Conservation (phyloP, 1,139 yeast genomes). For the Debaryomyces udenii region DNA sequence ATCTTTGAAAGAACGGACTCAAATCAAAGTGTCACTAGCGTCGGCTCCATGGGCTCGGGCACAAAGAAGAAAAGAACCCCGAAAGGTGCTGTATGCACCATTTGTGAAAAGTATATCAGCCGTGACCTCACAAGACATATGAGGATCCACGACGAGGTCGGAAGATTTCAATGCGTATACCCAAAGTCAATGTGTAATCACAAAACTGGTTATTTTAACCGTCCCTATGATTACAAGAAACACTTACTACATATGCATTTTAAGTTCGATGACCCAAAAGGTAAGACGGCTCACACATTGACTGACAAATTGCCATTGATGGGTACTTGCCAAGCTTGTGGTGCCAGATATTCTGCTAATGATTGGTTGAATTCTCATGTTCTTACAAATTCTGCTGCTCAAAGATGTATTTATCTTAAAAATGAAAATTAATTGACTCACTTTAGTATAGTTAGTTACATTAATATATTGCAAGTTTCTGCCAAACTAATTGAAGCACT, state of each 20-base stretch:
- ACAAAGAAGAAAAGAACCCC: constrained; percentile 33
- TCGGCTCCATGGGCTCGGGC: constrained; percentile 14
- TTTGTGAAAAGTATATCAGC: constrained; percentile 47
- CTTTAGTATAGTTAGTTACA: not conserved
- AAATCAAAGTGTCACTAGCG: constrained; percentile 27
- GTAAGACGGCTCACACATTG: constrained; percentile 44
- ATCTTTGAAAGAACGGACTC: constrained; percentile 24
- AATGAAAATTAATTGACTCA: constrained; percentile 9
- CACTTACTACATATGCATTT: constrained; percentile 50
- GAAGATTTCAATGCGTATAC: constrained; percentile 49
- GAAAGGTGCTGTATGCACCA: constrained; percentile 44
- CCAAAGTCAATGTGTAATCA: constrained; percentile 47
- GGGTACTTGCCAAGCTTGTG: constrained; percentile 47
- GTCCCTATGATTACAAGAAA: constrained; percentile 53
- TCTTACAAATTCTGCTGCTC: constrained; percentile 27
- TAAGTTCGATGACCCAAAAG: constrained; percentile 47
- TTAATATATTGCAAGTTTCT: too few relatives aligned
- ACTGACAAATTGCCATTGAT: constrained; percentile 45
- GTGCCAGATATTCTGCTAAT: constrained; percentile 34
- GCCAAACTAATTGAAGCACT: too few relatives aligned
- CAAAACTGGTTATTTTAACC: constrained; percentile 47
- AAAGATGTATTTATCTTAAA: constrained; percentile 28
- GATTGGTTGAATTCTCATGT: constrained; percentile 50
- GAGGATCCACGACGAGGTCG: constrained; percentile 51
- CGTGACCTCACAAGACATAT: constrained; percentile 50